Conservation (phyloP, 169 alveolate genomes). For the Plasmodium sp. region DNA sequence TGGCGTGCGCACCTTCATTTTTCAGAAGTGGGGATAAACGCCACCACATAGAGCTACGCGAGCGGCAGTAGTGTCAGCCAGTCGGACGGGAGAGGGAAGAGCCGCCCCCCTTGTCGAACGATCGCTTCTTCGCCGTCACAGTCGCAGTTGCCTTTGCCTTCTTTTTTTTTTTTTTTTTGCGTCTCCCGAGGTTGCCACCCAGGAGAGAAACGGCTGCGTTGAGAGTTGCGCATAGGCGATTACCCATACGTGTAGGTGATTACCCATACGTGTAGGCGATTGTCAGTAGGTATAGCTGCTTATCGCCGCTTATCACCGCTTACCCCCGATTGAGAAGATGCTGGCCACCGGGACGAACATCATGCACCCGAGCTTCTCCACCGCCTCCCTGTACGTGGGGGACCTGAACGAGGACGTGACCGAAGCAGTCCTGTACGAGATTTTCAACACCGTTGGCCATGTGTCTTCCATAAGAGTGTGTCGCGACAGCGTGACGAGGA, state of each 20-base stretch:
- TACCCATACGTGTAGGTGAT: not conserved
- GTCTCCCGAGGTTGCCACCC: not conserved
- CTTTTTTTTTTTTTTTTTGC: no score
- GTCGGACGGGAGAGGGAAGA: no score
- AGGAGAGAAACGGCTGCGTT: not conserved
- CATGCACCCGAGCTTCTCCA: conserved; percentile 78
- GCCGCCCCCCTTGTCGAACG: no score
- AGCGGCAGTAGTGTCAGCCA: no score
- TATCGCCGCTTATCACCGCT: no score
- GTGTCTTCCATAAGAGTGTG: conserved; percentile 95
- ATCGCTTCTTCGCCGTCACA: no score
- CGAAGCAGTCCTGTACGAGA: conserved; percentile 94
- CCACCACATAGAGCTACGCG: no score
- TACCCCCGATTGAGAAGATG: conserved; percentile 14
- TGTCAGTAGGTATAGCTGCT: no score
- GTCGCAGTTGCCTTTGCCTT: no score
- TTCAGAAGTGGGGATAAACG: no score
- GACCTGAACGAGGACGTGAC: conserved; percentile 94
- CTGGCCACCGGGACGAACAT: conserved; percentile 74
- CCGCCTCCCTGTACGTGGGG: conserved; percentile 95
- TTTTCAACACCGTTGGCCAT: conserved; percentile 94
- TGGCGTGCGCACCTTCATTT: no score
- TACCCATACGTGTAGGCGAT: no score
- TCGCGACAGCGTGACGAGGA: conserved; percentile 93
- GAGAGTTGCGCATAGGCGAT: not conserved